These are phyloP conservation scores for Globisporangium paroecandrum DNA, from an alignment of 352 stramenopile genomes.

Conservation along the genomic window DNA sequence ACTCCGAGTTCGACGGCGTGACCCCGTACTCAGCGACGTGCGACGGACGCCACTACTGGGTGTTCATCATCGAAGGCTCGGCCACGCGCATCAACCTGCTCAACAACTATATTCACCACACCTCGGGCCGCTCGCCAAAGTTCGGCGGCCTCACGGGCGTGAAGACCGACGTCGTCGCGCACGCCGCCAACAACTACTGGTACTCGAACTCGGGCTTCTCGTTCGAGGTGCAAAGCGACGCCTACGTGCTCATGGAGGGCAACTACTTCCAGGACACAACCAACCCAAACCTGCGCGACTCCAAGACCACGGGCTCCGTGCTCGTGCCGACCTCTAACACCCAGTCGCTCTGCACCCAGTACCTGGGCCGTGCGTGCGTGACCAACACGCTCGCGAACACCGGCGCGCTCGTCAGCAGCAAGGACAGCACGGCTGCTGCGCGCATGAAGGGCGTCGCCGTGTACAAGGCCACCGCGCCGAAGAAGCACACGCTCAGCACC, in stretches of 20 bases:
- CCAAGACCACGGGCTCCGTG: constrained; percentile 10
- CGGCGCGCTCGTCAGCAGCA: constrained; percentile 3
- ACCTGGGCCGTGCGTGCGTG: constrained; percentile 14
- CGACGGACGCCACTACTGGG: constrained; percentile 38
- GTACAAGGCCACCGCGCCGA: neutral
- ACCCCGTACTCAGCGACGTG: constrained; percentile 31
- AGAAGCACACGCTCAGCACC: constrained; percentile 5
- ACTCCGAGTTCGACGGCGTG: constrained; percentile 34
- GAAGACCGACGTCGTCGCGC: constrained; percentile 21
- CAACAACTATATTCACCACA: constrained; percentile 37
- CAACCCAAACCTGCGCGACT: constrained; percentile 15
- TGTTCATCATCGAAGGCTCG: constrained; percentile 29
- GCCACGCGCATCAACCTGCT: constrained; percentile 28
- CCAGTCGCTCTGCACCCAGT: constrained; percentile 9
- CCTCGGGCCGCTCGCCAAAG: constrained; percentile 33
- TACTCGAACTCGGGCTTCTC: constrained; percentile 20
- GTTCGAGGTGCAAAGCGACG: constrained; percentile 17
- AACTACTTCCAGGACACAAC: constrained; percentile 45
- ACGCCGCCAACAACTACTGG: constrained; percentile 24
- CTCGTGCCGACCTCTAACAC: constrained; percentile 15
- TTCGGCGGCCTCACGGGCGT: constrained; percentile 13
- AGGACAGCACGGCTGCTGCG: constrained; percentile 2
- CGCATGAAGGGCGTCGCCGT: constrained; percentile 14
- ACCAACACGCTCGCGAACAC: constrained; percentile 4
- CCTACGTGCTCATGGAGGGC: constrained; percentile 18